Evolutionary conservation across 192 early-diverging fungal species (phyloP).

Genomic region (Chytriomyces confervae): DNA sequence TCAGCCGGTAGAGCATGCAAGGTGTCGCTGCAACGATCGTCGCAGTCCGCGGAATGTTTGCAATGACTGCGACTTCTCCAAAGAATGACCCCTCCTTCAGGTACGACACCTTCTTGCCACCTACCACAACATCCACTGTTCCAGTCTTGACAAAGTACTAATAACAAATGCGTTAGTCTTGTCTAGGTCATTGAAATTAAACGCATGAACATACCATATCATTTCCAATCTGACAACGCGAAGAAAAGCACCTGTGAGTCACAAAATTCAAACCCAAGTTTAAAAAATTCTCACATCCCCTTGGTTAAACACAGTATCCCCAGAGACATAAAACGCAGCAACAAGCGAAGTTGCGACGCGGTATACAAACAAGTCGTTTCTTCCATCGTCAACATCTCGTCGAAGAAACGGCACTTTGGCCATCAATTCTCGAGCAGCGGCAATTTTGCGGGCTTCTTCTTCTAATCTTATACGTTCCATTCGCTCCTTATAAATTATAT

Average conservation of each 20-base stretch:
- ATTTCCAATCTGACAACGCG: background rate
- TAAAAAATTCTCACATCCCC: conserved; percentile 13
- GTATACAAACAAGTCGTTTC: background rate
- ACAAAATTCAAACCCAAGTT: background rate
- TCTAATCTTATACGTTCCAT: background rate
- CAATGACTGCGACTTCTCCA: conserved; percentile 10
- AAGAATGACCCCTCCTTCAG: conserved; percentile 33
- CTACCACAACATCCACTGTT: conserved; percentile 32
- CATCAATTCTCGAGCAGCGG: background rate
- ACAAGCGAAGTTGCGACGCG: background rate
- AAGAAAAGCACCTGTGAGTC: background rate
- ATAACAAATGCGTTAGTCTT: no score
- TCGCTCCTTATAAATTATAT: conserved; percentile 6
- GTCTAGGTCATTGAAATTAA: no score
- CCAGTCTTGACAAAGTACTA: conserved; percentile 33
- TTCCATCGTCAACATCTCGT: background rate
- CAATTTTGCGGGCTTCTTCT: background rate
- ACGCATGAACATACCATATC: background rate
- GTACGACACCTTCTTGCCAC: conserved; percentile 7
- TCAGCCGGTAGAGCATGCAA: conserved; percentile 16
- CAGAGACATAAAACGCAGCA: background rate
- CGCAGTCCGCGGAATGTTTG: conserved; percentile 32
- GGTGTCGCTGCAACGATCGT: conserved; percentile 8
- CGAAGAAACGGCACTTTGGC: background rate
- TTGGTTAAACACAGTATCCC: conserved; percentile 32